A percentile compares a stretch with the other conserved stretches of the same genome.
phyloP scores from a whole-genome alignment of 2,329 filamentous ascomycete genomes.

The Penicillium sumatraense region DNA sequence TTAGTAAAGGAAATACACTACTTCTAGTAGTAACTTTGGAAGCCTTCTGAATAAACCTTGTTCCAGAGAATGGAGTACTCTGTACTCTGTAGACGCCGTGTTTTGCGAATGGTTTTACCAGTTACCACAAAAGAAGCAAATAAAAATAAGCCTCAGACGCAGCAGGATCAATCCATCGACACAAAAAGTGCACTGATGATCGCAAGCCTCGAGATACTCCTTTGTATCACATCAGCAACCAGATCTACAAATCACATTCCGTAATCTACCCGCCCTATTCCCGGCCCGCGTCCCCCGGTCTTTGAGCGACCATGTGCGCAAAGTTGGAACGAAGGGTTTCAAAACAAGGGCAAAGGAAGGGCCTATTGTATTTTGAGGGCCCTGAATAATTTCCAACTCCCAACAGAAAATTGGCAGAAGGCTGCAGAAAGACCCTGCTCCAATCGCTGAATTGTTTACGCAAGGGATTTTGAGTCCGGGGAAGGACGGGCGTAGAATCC shows the following conservation, averaged over 20 bases:
- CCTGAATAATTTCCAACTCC: background rate
- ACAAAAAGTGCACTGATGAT: background rate
- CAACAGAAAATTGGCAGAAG: background rate
- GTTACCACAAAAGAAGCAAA: background rate
- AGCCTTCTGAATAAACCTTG: no score
- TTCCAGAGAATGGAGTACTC: no score
- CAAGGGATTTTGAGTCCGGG: constrained; percentile 26
- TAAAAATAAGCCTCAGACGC: background rate
- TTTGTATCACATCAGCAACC: constrained; percentile 14
- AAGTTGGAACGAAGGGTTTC: constrained; percentile 4
- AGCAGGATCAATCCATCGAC: background rate
- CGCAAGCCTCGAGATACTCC: background rate
- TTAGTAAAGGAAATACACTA: no score
- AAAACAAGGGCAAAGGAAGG: constrained; percentile 1
- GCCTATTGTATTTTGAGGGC: constrained; percentile 6
- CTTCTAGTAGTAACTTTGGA: no score
- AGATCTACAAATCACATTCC: constrained; percentile 24
- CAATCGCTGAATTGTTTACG: constrained; percentile 18
- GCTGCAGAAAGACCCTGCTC: background rate
- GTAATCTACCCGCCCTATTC: constrained; percentile 14
- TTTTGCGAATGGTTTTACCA: no score
- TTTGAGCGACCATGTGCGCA: constrained; percentile 12
- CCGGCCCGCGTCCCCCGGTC: constrained; percentile 15
- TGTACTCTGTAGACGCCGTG: no score
- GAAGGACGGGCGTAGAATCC: constrained; percentile 18